phyloP scores from a whole-genome alignment of 2,329 filamentous ascomycete genomes.

The Bipolaris bicolor region DNA sequence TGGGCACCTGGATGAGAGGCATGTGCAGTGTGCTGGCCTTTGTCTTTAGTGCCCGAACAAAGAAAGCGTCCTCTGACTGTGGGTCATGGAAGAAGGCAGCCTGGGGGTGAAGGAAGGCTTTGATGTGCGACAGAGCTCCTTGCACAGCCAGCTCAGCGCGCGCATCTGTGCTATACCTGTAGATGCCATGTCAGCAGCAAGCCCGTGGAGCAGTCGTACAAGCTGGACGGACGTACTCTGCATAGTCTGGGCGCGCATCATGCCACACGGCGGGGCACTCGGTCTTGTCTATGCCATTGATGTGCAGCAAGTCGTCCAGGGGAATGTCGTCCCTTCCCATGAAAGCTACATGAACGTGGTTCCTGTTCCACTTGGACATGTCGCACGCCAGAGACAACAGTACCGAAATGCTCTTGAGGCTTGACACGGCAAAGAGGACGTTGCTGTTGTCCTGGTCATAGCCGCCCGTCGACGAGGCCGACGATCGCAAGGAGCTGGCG shows the following conservation, averaged over 20 bases:
- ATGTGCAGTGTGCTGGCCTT: constrained; percentile 60
- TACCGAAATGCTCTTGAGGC: constrained; percentile 71
- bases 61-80: constrained; percentile 69
- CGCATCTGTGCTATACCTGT: constrained; percentile 65
- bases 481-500: constrained; percentile 64
- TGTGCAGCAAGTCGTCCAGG: constrained; percentile 69
- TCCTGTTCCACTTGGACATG: constrained; percentile 74
- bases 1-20: constrained; percentile 78
- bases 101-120: constrained; percentile 77
- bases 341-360: constrained; percentile 80
- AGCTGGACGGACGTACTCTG: constrained; percentile 47
- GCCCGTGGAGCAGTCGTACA: not conserved
- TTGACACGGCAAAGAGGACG: constrained; percentile 80
- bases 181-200: not conserved
- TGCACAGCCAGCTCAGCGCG: constrained; percentile 70
- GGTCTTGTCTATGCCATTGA: constrained; percentile 77
- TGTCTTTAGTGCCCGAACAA: constrained; percentile 65
- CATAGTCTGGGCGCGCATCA: constrained; percentile 78
- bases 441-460: constrained; percentile 65
- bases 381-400: constrained; percentile 84
- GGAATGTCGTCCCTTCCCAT: constrained; percentile 75
- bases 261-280: constrained; percentile 71
- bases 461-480: constrained; percentile 61
- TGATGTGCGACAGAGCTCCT: constrained; percentile 73
- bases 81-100: constrained; percentile 75